phyloP scores from a whole-genome alignment of 1,284 basidiomycete species.

The Malassezia vespertilionis region DNA sequence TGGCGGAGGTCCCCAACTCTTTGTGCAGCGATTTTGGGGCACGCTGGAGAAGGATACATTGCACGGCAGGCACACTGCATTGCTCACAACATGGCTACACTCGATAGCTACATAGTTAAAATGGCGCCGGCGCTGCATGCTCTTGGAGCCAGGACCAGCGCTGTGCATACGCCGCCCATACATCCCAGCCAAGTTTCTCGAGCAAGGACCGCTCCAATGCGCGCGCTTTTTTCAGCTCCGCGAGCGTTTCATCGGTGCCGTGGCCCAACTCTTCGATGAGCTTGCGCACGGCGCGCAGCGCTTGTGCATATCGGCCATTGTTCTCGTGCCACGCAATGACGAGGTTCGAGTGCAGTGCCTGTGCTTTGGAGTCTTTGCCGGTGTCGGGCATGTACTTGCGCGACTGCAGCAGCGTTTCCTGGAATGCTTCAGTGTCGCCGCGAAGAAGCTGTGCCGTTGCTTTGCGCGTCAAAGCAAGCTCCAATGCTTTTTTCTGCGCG shows the following conservation, averaged over 20 bases:
- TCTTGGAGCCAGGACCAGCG: conserved; percentile 13
- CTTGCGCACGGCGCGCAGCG: conserved; percentile 32
- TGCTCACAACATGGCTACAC: neutral
- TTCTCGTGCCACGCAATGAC: conserved; percentile 31
- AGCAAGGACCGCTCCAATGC: conserved; percentile 27
- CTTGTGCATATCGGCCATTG: conserved; percentile 30
- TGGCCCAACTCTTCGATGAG: conserved; percentile 37
- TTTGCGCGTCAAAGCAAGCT: conserved; percentile 37
- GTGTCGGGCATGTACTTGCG: conserved; percentile 28
- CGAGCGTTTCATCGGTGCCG: conserved; percentile 23
- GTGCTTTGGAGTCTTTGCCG: conserved; percentile 24
- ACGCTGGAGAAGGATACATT: neutral
- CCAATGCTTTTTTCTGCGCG: conserved; percentile 34
- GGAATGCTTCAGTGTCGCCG: conserved; percentile 13
- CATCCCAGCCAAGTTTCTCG: conserved; percentile 22
- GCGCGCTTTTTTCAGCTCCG: conserved; percentile 29
- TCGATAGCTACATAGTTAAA: conserved; percentile 1
- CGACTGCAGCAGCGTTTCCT: conserved; percentile 22
- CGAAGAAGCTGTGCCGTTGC: conserved; percentile 25
- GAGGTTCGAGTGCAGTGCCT: conserved; percentile 28
- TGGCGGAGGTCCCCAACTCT: conserved; percentile 32
- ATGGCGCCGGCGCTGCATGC: conserved; percentile 1
- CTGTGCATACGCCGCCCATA: conserved; percentile 17
- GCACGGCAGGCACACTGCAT: neutral
- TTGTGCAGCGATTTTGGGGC: conserved; percentile 26